A percentile compares a stretch with the other conserved stretches of the same genome.
phyloP scores from a whole-genome alignment of 352 stramenopile genomes.

The Globisporangium acanthophoron region DNA sequence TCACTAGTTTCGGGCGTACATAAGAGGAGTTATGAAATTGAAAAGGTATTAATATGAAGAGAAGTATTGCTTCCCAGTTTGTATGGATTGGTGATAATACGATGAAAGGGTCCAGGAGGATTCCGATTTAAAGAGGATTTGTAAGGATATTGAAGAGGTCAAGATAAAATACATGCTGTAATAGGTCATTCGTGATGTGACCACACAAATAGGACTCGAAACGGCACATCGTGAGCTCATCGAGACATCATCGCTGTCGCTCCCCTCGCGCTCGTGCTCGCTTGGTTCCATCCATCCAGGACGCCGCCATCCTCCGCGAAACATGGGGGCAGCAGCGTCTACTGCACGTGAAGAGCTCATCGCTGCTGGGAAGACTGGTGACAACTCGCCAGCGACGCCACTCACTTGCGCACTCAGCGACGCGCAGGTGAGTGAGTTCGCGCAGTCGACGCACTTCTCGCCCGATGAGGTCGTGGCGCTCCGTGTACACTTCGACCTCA shows the following conservation, averaged over 20 bases:
- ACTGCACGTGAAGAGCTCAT: constrained; percentile 44
- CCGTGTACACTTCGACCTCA: constrained; percentile 59
- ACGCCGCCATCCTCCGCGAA: no score
- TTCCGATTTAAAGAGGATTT: not conserved
- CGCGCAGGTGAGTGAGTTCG: constrained; percentile 39
- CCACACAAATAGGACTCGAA: no score
- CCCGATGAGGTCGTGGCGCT: constrained; percentile 54
- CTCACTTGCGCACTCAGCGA: constrained; percentile 53
- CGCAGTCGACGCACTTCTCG: constrained; percentile 44
- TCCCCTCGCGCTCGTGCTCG: not conserved
- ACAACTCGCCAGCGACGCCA: not conserved
- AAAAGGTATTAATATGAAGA: not conserved
- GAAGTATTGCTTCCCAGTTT: not conserved
- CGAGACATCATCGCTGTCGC: not conserved
- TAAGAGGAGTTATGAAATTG: not conserved
- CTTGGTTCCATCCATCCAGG: not conserved
- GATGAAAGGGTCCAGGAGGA: no score
- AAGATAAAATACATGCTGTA: not conserved
- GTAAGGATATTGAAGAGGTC: not conserved
- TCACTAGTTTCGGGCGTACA: not conserved
- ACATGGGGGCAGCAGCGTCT: constrained; percentile 61
- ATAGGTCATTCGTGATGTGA: not conserved
- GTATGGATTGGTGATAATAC: not conserved
- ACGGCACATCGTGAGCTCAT: not conserved
- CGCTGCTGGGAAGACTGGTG: not conserved